Conservation (phyloP, 306 rosid genomes). For the Phaseolus lunatus region DNA sequence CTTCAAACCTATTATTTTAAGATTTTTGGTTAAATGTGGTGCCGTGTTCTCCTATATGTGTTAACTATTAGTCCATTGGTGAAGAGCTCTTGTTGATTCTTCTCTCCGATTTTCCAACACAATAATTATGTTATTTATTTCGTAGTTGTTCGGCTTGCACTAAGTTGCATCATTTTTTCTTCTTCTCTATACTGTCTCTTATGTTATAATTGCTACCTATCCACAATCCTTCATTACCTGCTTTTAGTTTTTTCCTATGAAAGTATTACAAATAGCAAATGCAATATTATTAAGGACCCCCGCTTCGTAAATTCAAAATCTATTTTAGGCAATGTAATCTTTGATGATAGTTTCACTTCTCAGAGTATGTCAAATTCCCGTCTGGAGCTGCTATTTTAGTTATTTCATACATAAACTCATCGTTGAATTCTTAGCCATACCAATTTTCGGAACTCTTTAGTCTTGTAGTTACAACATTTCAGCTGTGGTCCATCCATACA, state of each 20-base stretch:
- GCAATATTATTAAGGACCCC: not conserved
- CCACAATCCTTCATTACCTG: constrained; percentile 18
- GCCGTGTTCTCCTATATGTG: too few relatives aligned
- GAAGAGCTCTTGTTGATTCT: too few relatives aligned
- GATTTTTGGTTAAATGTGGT: too few relatives aligned
- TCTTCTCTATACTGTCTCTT: constrained; percentile 7
- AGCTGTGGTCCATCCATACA: not conserved
- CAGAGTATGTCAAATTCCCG: not conserved
- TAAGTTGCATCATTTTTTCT: not conserved
- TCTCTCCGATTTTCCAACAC: not conserved
- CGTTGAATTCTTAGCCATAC: not conserved
- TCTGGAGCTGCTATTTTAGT: not conserved
- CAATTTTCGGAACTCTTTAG: not conserved
- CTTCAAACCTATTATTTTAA: too few relatives aligned
- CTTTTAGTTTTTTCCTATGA: constrained; percentile 15
- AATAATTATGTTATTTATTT: not conserved
- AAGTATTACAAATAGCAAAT: not conserved
- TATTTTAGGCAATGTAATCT: not conserved
- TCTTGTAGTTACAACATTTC: not conserved
- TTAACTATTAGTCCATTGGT: too few relatives aligned
- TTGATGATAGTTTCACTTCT: too few relatives aligned
- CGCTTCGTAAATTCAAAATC: not conserved
- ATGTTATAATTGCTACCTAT: not conserved
- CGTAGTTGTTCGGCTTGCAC: not conserved
- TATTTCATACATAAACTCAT: not conserved